Evolutionary conservation across 352 stramenopile genomes (phyloP).

Genomic region (Globisporangium emineosum): DNA sequence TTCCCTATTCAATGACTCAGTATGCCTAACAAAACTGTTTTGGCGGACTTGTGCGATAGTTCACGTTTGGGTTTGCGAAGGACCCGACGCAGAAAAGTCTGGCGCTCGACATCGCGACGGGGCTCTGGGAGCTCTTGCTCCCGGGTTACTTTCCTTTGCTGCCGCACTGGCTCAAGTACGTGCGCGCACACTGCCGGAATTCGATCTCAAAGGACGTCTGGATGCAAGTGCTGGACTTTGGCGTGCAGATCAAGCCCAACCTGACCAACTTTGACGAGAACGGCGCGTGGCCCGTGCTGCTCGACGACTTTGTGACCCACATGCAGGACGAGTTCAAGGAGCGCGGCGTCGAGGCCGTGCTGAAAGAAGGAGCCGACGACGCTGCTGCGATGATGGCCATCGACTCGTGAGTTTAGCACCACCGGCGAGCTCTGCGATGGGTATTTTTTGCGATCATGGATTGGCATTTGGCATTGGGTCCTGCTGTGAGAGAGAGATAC

Average conservation of each 20-base stretch:
- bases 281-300: slow-evolving; percentile 79
- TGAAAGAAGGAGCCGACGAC: slow-evolving; percentile 35
- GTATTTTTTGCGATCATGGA: not conserved
- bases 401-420: slow-evolving; percentile 49
- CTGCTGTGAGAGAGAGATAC: no score
- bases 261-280: slow-evolving; percentile 88
- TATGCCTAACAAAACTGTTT: not conserved
- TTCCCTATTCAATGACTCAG: not conserved
- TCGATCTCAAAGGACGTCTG: slow-evolving; percentile 84
- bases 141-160: slow-evolving; percentile 59
- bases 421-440: not conserved
- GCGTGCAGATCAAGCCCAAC: slow-evolving; percentile 58
- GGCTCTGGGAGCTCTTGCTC: slow-evolving; percentile 73
- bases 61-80: slow-evolving; percentile 82
- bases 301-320: slow-evolving; percentile 81
- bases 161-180: slow-evolving; percentile 67
- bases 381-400: slow-evolving; percentile 31
- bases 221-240: slow-evolving; percentile 86
- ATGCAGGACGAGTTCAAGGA: slow-evolving; percentile 53
- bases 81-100: slow-evolving; percentile 83
- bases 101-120: slow-evolving; percentile 61
- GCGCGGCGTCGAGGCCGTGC: slow-evolving; percentile 35
- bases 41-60: slow-evolving; percentile 38
- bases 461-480: no score
- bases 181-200: slow-evolving; percentile 61